Conservation (phyloP, 2,329 filamentous ascomycete species). For the Fonsecaea multimorphosa region DNA sequence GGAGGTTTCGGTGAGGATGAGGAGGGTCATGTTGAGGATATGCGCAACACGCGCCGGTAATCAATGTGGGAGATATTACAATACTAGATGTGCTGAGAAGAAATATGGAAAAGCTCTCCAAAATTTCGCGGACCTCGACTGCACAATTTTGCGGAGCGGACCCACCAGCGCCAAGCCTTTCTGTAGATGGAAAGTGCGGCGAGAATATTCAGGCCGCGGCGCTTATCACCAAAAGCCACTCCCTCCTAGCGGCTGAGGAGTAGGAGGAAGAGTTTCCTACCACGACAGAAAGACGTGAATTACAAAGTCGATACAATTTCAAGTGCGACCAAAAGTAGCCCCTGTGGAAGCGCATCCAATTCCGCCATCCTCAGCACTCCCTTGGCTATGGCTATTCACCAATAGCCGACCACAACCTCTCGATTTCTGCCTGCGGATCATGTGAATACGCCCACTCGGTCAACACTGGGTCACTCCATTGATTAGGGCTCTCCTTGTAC, state of each 20-base stretch:
- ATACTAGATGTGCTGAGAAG: slow-evolving; percentile 7
- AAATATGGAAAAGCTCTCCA: slow-evolving; percentile 23
- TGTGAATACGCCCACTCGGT: slow-evolving; percentile 58
- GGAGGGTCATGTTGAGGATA: slow-evolving; percentile 74
- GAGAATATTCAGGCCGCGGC: not conserved
- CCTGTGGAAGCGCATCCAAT: too few species aligned
- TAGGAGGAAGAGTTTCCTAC: too few species aligned
- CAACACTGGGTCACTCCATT: slow-evolving; percentile 56
- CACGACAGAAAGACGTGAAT: too few species aligned
- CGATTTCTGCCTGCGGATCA: slow-evolving; percentile 44
- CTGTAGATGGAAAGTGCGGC: not conserved
- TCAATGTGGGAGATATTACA: slow-evolving; percentile 10
- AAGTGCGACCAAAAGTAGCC: too few species aligned
- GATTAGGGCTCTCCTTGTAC: slow-evolving; percentile 52
- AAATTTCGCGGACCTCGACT: slow-evolving; percentile 15
- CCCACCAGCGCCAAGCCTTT: slow-evolving; percentile 2
- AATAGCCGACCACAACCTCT: not conserved
- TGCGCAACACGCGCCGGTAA: slow-evolving; percentile 20
- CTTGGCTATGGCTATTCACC: not conserved
- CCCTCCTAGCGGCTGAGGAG: too few species aligned
- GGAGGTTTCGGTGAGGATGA: slow-evolving; percentile 92
- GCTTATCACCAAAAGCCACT: not conserved
- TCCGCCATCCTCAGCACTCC: not conserved
- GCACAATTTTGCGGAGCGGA: slow-evolving; percentile 17
- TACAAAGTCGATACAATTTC: too few species aligned